These are phyloP conservation scores for Rhodosporidiobolus sp. DNA, from an alignment of 768 basidiomycete genomes.

Conservation along the genomic window DNA sequence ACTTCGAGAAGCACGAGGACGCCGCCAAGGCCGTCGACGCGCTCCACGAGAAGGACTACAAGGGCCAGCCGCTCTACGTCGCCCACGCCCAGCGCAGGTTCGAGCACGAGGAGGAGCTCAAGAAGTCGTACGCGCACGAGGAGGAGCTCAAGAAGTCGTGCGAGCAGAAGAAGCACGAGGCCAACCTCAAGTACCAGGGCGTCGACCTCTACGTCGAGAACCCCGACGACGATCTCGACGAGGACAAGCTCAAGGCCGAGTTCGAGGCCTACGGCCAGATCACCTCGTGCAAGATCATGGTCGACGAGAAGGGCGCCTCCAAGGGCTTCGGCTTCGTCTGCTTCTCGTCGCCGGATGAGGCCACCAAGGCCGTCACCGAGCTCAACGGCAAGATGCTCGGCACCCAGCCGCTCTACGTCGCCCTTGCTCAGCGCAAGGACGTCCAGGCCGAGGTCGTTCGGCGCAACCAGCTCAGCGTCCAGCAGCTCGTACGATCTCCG, in stretches of 20 bases:
- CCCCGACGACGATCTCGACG: slow-evolving; percentile 94
- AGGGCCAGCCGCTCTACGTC: slow-evolving; percentile 89
- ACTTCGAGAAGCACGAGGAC: slow-evolving; percentile 87
- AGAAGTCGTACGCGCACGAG: slow-evolving; percentile 82
- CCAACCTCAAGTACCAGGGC: slow-evolving; percentile 94
- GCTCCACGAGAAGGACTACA: slow-evolving; percentile 78
- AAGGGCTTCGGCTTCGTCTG: slow-evolving; percentile 99
- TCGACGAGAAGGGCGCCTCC: slow-evolving; percentile 86
- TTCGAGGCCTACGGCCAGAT: slow-evolving; percentile 96
- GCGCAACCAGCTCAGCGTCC: slow-evolving; percentile 86
- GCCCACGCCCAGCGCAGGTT: slow-evolving; percentile 96
- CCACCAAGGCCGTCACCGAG: slow-evolving; percentile 97
- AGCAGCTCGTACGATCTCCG: slow-evolving; percentile 65
- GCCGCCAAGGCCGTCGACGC: slow-evolving; percentile 83
- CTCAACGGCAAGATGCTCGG: slow-evolving; percentile 99
- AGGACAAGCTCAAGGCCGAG: slow-evolving; percentile 92
- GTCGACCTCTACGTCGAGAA: slow-evolving; percentile 99
- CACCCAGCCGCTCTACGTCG: slow-evolving; percentile 95
- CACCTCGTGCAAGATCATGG: slow-evolving; percentile 99
- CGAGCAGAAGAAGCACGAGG: slow-evolving; percentile 96
- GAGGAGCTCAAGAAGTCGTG: too few species aligned
- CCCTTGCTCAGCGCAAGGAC: slow-evolving; percentile 95
- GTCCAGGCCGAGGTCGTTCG: slow-evolving; percentile 98
- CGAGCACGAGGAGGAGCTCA: slow-evolving; percentile 95
- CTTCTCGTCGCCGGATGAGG: slow-evolving; percentile 96